Percentiles rank a stretch among this genome's conserved stretches.
These are phyloP conservation scores for Dactylellina sp. DNA, from an alignment of 2,329 filamentous ascomycete genomes.

Conservation along the genomic window DNA sequence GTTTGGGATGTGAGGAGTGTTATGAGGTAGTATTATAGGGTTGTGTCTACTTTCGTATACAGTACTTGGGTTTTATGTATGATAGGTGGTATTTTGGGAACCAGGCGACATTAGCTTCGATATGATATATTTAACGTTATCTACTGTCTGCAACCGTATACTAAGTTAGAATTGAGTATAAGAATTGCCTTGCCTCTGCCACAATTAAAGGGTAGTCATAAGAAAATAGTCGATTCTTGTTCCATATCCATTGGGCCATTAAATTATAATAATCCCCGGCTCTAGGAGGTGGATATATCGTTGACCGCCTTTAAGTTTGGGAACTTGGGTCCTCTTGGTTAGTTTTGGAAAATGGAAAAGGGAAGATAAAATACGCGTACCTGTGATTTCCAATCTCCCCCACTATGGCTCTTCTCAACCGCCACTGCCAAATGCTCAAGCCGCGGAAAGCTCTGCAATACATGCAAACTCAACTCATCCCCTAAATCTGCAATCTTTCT, in stretches of 20 bases:
- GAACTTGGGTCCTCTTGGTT: too few species aligned
- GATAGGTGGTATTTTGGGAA: neutral
- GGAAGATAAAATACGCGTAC: neutral
- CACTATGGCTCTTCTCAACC: neutral
- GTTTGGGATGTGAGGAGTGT: conserved; percentile 87
- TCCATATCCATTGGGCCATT: too few species aligned
- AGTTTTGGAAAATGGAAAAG: neutral
- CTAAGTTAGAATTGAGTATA: neutral
- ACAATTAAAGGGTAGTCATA: too few species aligned
- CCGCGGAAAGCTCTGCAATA: neutral
- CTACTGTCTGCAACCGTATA: neutral
- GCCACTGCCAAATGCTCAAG: conserved; percentile 7
- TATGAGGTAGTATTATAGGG: conserved; percentile 65
- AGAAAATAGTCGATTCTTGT: too few species aligned
- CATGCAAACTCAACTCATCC: conserved; percentile 3
- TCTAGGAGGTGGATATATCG: too few species aligned
- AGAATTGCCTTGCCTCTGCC: too few species aligned
- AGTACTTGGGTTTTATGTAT: neutral
- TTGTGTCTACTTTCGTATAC: neutral
- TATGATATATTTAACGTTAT: conserved; percentile 19
- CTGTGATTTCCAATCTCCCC: neutral
- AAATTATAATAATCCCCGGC: too few species aligned
- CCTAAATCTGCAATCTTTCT: neutral
- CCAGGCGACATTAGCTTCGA: too few species aligned
- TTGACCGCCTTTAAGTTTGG: too few species aligned